Percentiles rank a stretch among this genome's conserved stretches.
Evolutionary conservation across 2,329 filamentous ascomycete species (phyloP).

Genomic region (Trichoderma asperellum): DNA sequence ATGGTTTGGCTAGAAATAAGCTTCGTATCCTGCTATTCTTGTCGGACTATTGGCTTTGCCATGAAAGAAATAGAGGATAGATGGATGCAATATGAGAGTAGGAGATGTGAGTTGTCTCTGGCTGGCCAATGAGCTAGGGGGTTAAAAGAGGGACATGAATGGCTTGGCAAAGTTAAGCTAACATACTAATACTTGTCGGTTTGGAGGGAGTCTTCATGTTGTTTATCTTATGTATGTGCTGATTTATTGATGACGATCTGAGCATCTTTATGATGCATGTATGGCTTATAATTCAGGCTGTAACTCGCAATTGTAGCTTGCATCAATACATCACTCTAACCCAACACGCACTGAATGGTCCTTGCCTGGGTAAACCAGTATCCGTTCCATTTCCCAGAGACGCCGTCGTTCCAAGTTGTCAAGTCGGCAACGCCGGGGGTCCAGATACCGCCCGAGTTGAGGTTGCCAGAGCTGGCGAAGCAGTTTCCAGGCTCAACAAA

Average conservation of each 20-base stretch:
- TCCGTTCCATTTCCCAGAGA: neutral
- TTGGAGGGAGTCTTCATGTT: no score
- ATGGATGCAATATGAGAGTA: neutral
- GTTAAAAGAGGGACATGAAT: neutral
- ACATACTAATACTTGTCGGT: no score
- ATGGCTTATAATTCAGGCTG: neutral
- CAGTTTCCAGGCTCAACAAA: constrained; percentile 14
- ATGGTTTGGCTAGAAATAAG: neutral
- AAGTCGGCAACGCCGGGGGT: neutral
- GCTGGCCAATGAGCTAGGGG: neutral
- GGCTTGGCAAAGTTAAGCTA: neutral
- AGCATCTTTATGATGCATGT: no score
- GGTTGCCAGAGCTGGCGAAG: neutral
- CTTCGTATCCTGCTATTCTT: neutral
- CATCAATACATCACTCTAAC: neutral
- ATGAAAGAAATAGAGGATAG: neutral
- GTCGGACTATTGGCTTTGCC: neutral
- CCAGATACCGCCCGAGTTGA: constrained; percentile 2
- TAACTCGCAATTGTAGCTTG: neutral
- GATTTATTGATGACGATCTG: no score
- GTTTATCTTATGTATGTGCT: no score
- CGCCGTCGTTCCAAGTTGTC: constrained; percentile 9
- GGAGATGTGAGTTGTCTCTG: neutral
- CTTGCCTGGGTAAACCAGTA: constrained; percentile 13
- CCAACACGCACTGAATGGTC: neutral